Conservation (phyloP, 768 basidiomycete species). For the Termitomyces sp. region DNA sequence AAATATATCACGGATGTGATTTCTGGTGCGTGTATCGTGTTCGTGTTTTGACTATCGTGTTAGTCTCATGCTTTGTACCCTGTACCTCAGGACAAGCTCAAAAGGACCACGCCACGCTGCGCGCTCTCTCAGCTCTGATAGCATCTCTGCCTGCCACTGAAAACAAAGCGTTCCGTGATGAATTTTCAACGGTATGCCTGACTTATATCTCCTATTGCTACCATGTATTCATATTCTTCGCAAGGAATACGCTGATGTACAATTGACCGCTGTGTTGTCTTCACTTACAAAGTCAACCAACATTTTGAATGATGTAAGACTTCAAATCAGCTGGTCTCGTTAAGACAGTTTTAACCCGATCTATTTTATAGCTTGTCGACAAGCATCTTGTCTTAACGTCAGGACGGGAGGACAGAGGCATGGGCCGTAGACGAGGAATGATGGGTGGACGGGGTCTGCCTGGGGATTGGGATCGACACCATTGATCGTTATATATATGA, state of each 20-base stretch:
- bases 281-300: slow-evolving; percentile 86
- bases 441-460: slow-evolving; percentile 43
- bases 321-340: not conserved
- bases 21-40: slow-evolving; percentile 43
- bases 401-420: slow-evolving; percentile 52
- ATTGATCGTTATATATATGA: slow-evolving; percentile 22
- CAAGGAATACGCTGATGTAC: slow-evolving; percentile 95
- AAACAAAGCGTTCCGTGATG: slow-evolving; percentile 76
- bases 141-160: slow-evolving; percentile 88
- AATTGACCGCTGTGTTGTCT: slow-evolving; percentile 85
- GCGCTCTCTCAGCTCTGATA: slow-evolving; percentile 82
- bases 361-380: slow-evolving; percentile 61
- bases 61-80: slow-evolving; percentile 15
- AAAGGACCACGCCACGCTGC: slow-evolving; percentile 77
- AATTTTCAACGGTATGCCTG: slow-evolving; percentile 73
- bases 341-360: slow-evolving; percentile 3
- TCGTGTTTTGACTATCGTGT: not conserved
- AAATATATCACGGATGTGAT: slow-evolving; percentile 80
- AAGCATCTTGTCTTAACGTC: slow-evolving; percentile 66
- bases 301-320: slow-evolving; percentile 81
- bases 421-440: slow-evolving; percentile 51
- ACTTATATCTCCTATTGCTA: not conserved
- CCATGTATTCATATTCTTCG: not conserved
- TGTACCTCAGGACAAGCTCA: slow-evolving; percentile 56
- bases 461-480: slow-evolving; percentile 57